Percentiles rank a stretch among this genome's conserved stretches.
phyloP scores from a whole-genome alignment of 1,139 yeast species.

The Ogataea hybrid region DNA sequence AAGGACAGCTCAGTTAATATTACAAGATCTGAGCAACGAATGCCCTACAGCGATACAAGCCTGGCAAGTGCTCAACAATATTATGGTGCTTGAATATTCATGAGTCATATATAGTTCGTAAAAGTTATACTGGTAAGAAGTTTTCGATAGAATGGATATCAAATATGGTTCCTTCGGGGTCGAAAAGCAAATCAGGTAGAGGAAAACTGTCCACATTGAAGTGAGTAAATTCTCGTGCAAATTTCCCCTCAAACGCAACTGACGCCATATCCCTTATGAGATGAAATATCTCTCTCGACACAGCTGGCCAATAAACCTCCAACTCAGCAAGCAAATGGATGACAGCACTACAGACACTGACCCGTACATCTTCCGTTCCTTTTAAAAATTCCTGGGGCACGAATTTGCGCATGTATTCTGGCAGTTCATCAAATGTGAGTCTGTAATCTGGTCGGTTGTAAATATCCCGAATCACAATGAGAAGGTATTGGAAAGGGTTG shows the following conservation, averaged over 20 bases:
- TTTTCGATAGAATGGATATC: not conserved
- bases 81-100: not conserved
- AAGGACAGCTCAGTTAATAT: not conserved
- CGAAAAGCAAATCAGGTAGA: not conserved
- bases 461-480: not conserved
- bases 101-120: not conserved
- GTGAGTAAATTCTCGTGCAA: not conserved
- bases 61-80: not conserved
- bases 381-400: not conserved
- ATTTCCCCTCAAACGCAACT: not conserved
- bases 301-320: not conserved
- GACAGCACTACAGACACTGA: not conserved
- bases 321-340: not conserved
- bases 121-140: not conserved
- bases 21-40: not conserved
- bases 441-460: not conserved
- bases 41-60: not conserved
- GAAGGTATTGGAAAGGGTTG: not conserved
- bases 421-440: not conserved
- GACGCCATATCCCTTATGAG: not conserved
- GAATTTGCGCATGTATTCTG: not conserved
- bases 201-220: not conserved
- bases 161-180: not conserved
- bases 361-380: not conserved
- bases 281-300: not conserved